These are phyloP conservation scores for Cicer bijugum DNA, from an alignment of 306 rosid species.

Conservation along the genomic window DNA sequence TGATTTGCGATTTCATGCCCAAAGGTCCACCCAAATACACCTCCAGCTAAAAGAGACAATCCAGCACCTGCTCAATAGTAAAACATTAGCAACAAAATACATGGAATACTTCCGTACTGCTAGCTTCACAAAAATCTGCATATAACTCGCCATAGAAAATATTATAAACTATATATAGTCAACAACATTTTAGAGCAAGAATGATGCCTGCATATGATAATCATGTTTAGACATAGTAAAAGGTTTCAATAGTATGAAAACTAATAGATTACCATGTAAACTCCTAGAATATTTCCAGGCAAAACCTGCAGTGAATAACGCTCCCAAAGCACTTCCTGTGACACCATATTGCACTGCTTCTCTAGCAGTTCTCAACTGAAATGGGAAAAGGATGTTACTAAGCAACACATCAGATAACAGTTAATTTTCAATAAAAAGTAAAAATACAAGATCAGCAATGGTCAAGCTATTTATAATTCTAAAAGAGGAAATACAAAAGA, in stretches of 20 bases:
- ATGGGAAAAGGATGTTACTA: constrained; percentile 30
- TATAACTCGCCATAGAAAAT: constrained; percentile 9
- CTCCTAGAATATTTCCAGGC: constrained; percentile 87
- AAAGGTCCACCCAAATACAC: constrained; percentile 60
- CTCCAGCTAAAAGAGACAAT: constrained; percentile 75
- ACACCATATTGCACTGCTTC: constrained; percentile 66
- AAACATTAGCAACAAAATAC: constrained; percentile 30
- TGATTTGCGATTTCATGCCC: constrained; percentile 77
- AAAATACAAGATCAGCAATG: constrained; percentile 22
- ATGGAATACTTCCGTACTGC: constrained; percentile 24
- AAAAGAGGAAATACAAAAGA: constrained; percentile 4
- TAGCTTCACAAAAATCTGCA: not conserved
- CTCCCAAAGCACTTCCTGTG: constrained; percentile 78
- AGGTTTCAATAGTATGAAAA: constrained; percentile 14
- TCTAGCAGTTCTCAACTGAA: constrained; percentile 77
- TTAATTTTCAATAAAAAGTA: constrained; percentile 28
- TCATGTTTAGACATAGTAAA: constrained; percentile 17
- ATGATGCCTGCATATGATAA: constrained; percentile 2
- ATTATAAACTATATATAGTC: constrained; percentile 12
- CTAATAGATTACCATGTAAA: constrained; percentile 64
- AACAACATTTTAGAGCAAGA: not conserved
- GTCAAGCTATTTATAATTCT: not conserved
- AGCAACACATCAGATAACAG: constrained; percentile 10
- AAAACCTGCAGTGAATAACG: constrained; percentile 69
- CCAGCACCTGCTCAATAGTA: constrained; percentile 67